Conservation (phyloP, 495 filamentous ascomycete species). For the Penicillium pancosmium region DNA sequence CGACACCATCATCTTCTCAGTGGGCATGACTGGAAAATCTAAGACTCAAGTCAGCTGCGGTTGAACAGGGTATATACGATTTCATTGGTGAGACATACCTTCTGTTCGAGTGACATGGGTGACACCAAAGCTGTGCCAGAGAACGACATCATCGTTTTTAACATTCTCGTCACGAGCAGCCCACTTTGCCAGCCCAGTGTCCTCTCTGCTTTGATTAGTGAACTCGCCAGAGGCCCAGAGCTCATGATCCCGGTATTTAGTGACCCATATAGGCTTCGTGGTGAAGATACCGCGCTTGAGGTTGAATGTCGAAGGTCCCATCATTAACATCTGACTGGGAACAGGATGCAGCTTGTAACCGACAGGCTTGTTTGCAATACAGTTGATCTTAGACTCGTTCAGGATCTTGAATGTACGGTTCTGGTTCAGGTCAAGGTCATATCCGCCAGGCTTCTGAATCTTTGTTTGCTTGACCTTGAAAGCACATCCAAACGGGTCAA, state of each 20-base stretch:
- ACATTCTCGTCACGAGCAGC: constrained; percentile 30
- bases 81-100: background rate
- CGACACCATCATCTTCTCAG: constrained; percentile 42
- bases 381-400: constrained; percentile 67
- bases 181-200: constrained; percentile 37
- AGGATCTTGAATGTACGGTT: constrained; percentile 83
- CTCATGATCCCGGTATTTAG: constrained; percentile 73
- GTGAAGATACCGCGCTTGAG: background rate
- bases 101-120: constrained; percentile 61
- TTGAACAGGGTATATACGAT: background rate
- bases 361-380: constrained; percentile 71
- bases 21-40: constrained; percentile 67
- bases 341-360: constrained; percentile 76
- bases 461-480: background rate
- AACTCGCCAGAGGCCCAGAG: constrained; percentile 77
- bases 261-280: constrained; percentile 75
- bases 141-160: constrained; percentile 48
- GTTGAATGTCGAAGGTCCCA: constrained; percentile 69
- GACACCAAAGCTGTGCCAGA: constrained; percentile 58
- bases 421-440: constrained; percentile 60
- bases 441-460: constrained; percentile 59
- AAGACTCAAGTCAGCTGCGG: no score
- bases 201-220: constrained; percentile 78
- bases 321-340: constrained; percentile 77
- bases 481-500: background rate